A percentile compares a stretch with the other conserved stretches of the same genome.
Conservation (phyloP, 495 filamentous ascomycete species). For the Choiromyces venosus region DNA sequence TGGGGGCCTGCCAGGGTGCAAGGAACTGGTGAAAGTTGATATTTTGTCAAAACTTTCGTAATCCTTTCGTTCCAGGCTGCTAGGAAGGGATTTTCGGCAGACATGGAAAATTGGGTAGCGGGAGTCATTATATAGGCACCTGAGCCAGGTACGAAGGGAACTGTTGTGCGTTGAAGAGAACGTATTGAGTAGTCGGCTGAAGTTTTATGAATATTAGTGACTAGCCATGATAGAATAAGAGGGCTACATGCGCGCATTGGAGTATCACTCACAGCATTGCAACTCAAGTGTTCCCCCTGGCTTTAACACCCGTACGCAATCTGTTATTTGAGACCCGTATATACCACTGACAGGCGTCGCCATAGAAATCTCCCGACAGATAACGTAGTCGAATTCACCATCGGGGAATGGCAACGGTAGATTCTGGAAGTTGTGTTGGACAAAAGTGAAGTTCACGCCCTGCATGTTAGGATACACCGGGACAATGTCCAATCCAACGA, state of each 20-base stretch:
- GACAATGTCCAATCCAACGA: conserved; percentile 79
- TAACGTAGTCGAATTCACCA: conserved; percentile 80
- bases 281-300: conserved; percentile 78
- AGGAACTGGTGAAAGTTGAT: conserved; percentile 65
- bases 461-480: conserved; percentile 66
- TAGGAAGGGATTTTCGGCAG: conserved; percentile 73
- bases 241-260: background rate
- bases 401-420: conserved; percentile 73
- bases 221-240: background rate
- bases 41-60: conserved; percentile 65
- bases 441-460: conserved; percentile 76
- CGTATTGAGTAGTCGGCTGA: conserved; percentile 52
- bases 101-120: conserved; percentile 68
- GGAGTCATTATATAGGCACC: conserved; percentile 79
- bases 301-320: conserved; percentile 69
- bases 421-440: conserved; percentile 77
- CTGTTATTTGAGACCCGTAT: conserved; percentile 62
- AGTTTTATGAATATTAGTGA: background rate
- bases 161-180: conserved; percentile 26
- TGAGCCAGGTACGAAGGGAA: conserved; percentile 53
- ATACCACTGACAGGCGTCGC: conserved; percentile 57
- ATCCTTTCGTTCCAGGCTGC: conserved; percentile 80
- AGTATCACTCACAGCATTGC: conserved; percentile 37
- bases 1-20: conserved; percentile 73
- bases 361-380: conserved; percentile 80